Conservation (phyloP, 1,284 basidiomycete species). For the Hypsizygus ulmarius region DNA sequence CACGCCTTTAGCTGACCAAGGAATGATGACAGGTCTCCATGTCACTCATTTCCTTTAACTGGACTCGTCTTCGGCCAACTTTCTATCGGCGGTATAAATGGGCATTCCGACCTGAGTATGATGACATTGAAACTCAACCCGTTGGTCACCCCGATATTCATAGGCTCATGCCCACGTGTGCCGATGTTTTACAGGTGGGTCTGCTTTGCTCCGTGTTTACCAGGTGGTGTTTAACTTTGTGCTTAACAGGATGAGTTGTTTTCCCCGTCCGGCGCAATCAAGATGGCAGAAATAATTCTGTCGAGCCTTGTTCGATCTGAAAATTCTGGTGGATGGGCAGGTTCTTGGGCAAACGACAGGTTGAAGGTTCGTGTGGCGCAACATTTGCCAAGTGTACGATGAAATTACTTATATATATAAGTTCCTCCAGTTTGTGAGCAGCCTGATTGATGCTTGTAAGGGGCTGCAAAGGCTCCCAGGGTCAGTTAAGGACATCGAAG, state of each 20-base stretch:
- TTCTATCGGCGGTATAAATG: slow-evolving; percentile 71
- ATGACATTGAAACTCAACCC: slow-evolving; percentile 37
- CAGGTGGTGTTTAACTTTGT: background rate
- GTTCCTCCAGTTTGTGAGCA: slow-evolving; percentile 25
- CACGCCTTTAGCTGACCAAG: background rate
- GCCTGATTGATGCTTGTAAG: slow-evolving; percentile 26
- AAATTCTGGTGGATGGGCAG: slow-evolving; percentile 33
- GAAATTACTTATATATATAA: background rate
- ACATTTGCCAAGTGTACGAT: background rate
- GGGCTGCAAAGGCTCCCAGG: slow-evolving; percentile 30
- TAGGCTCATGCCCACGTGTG: slow-evolving; percentile 38
- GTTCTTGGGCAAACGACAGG: slow-evolving; percentile 36
- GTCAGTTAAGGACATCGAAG: slow-evolving; percentile 24
- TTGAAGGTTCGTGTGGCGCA: slow-evolving; percentile 14
- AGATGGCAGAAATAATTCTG: slow-evolving; percentile 40
- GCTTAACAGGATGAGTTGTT: slow-evolving; percentile 30
- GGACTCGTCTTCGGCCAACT: slow-evolving; percentile 40
- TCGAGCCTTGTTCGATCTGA: slow-evolving; percentile 26
- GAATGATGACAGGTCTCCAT: slow-evolving; percentile 29
- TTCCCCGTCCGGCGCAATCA: slow-evolving; percentile 37
- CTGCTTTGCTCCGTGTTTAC: background rate
- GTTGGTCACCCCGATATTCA: slow-evolving; percentile 45
- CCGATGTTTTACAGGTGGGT: slow-evolving; percentile 35
- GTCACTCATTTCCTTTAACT: slow-evolving; percentile 35
- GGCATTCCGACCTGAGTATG: slow-evolving; percentile 60